These are phyloP conservation scores for Chlorella variabilis DNA, from an alignment of 163 green algal genomes.

Conservation along the genomic window DNA sequence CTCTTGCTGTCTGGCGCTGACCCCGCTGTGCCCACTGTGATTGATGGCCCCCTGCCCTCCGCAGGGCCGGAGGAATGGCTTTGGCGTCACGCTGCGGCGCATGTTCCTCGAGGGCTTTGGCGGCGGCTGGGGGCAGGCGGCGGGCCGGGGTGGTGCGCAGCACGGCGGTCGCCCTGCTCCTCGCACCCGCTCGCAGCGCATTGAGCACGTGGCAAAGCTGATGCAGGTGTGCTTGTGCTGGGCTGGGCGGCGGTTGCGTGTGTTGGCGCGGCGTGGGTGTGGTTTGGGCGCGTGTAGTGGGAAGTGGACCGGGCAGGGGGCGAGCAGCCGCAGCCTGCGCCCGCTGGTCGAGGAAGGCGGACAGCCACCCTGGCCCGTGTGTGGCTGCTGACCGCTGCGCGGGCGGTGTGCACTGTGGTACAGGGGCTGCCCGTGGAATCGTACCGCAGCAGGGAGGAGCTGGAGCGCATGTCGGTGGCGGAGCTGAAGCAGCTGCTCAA, in stretches of 20 bases:
- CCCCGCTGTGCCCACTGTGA: too few relatives aligned
- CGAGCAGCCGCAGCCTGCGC: too few relatives aligned
- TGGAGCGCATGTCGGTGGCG: conserved; percentile 21
- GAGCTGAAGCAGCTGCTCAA: conserved; percentile 45
- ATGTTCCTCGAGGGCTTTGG: conserved; percentile 13
- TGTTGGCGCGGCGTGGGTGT: background rate
- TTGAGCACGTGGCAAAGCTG: conserved; percentile 11
- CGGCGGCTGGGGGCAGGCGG: conserved; percentile 2
- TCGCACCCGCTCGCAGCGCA: conserved; percentile 14
- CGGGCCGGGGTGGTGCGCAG: background rate
- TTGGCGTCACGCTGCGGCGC: conserved; percentile 3
- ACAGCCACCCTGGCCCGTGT: too few relatives aligned
- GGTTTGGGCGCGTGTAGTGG: background rate
- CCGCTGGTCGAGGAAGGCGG: too few relatives aligned
- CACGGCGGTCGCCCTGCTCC: background rate
- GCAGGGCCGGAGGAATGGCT: background rate
- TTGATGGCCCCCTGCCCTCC: background rate
- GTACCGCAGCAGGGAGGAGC: conserved; percentile 36
- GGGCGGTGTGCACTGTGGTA: too few relatives aligned
- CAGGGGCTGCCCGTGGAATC: conserved; percentile 39
- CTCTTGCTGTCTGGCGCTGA: too few relatives aligned
- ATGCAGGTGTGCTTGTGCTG: conserved; percentile 15
- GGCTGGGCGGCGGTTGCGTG: background rate
- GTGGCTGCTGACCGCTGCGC: too few relatives aligned
- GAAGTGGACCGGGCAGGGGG: too few relatives aligned